A percentile compares a stretch with the other conserved stretches of the same genome.
phyloP scores from a whole-genome alignment of 768 basidiomycete species.

The Cystofilobasidium ferigula region DNA sequence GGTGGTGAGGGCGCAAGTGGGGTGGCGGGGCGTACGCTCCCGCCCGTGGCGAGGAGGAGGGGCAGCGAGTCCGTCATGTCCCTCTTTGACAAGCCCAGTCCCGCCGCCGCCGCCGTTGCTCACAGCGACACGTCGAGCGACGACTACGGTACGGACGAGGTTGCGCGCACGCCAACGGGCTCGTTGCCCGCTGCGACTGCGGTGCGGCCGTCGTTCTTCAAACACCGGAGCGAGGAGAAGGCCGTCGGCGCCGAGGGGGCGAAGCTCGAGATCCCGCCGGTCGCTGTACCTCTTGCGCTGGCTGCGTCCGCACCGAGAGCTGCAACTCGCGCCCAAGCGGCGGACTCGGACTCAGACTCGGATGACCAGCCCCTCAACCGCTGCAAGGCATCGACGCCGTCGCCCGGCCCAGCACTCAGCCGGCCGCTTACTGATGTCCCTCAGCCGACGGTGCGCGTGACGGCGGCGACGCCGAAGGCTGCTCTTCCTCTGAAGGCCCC shows the following conservation, averaged over 20 bases:
- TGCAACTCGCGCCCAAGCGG: neutral
- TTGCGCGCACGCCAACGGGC: neutral
- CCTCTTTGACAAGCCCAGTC: neutral
- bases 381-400: neutral
- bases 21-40: too few relatives aligned
- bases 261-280: slow-evolving; percentile 1
- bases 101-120: neutral
- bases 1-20: too few relatives aligned
- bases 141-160: slow-evolving; percentile 17
- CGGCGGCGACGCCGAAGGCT: neutral
- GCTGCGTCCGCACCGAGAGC: neutral
- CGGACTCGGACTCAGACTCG: neutral
- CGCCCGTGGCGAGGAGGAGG: too few relatives aligned
- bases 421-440: too few relatives aligned
- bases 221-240: neutral
- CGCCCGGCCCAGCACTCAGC: neutral
- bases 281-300: neutral
- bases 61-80: too few relatives aligned
- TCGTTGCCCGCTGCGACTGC: neutral
- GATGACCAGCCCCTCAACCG: neutral
- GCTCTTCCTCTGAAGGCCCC: neutral
- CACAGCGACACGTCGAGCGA: slow-evolving; percentile 17
- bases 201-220: neutral
- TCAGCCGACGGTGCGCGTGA: neutral
- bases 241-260: slow-evolving; percentile 12